Conservation (phyloP, 1,139 yeast genomes). For the Diutina sp. region DNA sequence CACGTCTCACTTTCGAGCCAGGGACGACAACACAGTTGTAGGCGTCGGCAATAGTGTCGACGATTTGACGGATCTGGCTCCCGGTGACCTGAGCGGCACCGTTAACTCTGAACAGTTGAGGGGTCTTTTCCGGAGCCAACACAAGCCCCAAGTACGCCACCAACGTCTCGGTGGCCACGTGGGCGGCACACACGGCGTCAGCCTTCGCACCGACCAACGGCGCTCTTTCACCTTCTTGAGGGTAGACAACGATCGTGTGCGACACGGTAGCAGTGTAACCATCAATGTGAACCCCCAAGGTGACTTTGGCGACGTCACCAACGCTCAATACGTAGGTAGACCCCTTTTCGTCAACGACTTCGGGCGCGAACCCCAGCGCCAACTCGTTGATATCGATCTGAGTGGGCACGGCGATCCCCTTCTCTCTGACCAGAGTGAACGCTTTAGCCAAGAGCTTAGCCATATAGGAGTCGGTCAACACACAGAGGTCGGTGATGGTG, state of each 20-base stretch:
- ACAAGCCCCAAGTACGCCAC: conserved; percentile 63
- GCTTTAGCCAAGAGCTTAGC: conserved; percentile 38
- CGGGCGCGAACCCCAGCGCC: conserved; percentile 76
- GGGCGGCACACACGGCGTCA: conserved; percentile 81
- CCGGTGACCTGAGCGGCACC: conserved; percentile 41
- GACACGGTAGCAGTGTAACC: conserved; percentile 84
- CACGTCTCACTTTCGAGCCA: conserved; percentile 82
- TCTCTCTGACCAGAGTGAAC: conserved; percentile 51
- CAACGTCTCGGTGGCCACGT: conserved; percentile 78
- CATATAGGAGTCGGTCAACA: conserved; percentile 68
- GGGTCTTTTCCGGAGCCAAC: conserved; percentile 63
- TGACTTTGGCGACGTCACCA: conserved; percentile 79
- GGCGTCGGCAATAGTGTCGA: conserved; percentile 67
- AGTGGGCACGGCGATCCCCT: conserved; percentile 89
- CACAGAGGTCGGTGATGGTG: conserved; percentile 66
- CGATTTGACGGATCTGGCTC: conserved; percentile 52
- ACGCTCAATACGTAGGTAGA: conserved; percentile 36
- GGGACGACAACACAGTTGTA: conserved; percentile 82
- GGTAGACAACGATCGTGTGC: conserved; percentile 78
- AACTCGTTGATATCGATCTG: conserved; percentile 76
- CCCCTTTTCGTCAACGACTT: conserved; percentile 46
- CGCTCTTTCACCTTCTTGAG: conserved; percentile 26
- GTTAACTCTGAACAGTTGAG: conserved; percentile 22
- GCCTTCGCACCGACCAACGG: conserved; percentile 80
- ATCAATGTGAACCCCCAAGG: conserved; percentile 84